phyloP scores from a whole-genome alignment of 352 stramenopile species.

The Phytophthora ramorum region DNA sequence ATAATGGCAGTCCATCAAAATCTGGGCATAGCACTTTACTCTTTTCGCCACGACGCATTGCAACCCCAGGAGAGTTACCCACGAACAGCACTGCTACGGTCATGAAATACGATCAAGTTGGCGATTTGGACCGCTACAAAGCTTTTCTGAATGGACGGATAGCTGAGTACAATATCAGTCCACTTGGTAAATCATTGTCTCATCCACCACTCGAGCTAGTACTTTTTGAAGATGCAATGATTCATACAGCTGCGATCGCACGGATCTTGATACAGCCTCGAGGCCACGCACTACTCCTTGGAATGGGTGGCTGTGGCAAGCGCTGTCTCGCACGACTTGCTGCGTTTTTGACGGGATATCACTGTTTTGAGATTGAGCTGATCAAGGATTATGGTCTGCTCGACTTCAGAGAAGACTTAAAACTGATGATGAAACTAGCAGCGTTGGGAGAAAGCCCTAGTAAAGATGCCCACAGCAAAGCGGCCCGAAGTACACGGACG shows the following conservation, averaged over 20 bases:
- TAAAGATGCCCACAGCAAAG: conserved; percentile 2
- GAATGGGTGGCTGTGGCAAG: conserved; percentile 88
- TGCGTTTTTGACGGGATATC: conserved; percentile 77
- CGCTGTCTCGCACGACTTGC: conserved; percentile 82
- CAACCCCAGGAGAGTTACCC: not conserved
- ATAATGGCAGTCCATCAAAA: conserved; percentile 12
- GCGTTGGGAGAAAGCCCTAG: conserved; percentile 39
- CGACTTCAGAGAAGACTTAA: conserved; percentile 92
- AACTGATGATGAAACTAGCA: conserved; percentile 57
- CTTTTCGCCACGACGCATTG: conserved; percentile 30
- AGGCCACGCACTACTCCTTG: conserved; percentile 89
- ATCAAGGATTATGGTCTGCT: conserved; percentile 84
- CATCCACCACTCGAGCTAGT: conserved; percentile 58
- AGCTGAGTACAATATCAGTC: conserved; percentile 46
- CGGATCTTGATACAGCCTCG: conserved; percentile 85
- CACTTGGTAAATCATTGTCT: not conserved
- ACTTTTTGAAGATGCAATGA: conserved; percentile 86
- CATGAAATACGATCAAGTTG: conserved; percentile 70
- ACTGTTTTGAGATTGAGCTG: conserved; percentile 85
- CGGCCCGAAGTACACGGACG: not conserved
- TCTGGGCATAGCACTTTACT: conserved; percentile 15
- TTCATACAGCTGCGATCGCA: conserved; percentile 87
- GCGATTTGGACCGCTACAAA: conserved; percentile 70
- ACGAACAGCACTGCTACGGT: not conserved
- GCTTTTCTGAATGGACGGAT: conserved; percentile 57